Evolutionary conservation across 345 rosid genomes (phyloP), one percentile per base, ranked within the genome.

Genomic region (Gossypium anomalum): DNA sequence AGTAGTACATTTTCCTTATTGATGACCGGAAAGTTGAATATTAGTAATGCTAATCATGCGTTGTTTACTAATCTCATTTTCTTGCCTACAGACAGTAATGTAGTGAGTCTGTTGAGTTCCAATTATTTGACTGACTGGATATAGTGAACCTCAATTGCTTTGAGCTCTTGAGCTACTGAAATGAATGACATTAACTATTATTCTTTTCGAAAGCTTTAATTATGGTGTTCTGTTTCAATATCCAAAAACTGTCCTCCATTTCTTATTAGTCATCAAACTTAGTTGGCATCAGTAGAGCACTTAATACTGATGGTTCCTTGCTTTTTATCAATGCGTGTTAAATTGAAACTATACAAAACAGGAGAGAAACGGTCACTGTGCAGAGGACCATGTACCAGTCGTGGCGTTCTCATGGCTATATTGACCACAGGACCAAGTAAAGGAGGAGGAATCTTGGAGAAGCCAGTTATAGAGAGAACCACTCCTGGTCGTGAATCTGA

Each of bases 401-500:
- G 86, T 27, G 80, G 88, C 47, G 14, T 76, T 78, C 85, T 87
- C 78, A 87, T 87, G 87, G 80, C 86, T 71, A 55, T 87, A 57
- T 82, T 87, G 25, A 82, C 88, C 14, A 67, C 82, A 5, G 82
- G 83, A 64, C 47, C 84, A 45, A 84, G 97, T 82, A 89, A 91
- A 86, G 97, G 91, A 70, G 92, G 88, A 61, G 93, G 92, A 60
- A 73, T 91, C 2, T 79, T 92, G 80, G 97, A 89, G 71, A 92
- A 83, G 76, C 97, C 94, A 12, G 76, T 88, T 57, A 88, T 82
- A 75, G 93, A 90, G 82, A 89, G 77, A 86, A 86, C 90, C 52
- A 78, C 84, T 51, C 94, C 94, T 71, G 91, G 88, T 73, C 97
- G 89, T 56, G 91, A 88, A 78, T 87, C 94, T 63, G 92, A 92